Conservation (phyloP, 371 early-diverging fungal species). For the Mortierella sp. region DNA sequence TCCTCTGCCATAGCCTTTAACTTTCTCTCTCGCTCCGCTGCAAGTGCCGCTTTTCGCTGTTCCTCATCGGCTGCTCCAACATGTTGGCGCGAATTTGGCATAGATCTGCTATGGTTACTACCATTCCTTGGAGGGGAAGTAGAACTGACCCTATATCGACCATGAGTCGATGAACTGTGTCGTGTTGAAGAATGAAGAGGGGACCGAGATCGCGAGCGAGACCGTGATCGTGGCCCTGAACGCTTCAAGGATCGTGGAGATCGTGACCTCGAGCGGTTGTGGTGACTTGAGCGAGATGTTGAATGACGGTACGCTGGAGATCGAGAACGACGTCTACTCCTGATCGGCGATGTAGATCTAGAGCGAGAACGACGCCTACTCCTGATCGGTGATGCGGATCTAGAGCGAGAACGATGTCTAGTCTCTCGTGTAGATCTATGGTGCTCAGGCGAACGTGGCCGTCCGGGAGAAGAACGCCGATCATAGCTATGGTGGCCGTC, state of each 20-base stretch:
- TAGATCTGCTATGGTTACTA: not conserved
- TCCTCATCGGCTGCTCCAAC: conserved; percentile 15
- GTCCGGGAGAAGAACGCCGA: conserved; percentile 9
- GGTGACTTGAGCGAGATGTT: conserved; percentile 2
- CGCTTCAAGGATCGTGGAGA: conserved; percentile 7
- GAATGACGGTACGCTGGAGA: conserved; percentile 23
- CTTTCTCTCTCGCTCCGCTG: conserved; percentile 39
- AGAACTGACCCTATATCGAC: not conserved
- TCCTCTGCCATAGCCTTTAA: conserved; percentile 43
- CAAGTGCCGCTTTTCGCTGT: conserved; percentile 19
- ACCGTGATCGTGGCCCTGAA: conserved; percentile 6
- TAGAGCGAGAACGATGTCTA: conserved; percentile 18
- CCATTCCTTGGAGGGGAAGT: conserved; percentile 5
- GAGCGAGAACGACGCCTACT: conserved; percentile 25
- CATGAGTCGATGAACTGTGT: conserved; percentile 14
- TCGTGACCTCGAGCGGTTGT: conserved; percentile 24
- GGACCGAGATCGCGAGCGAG: conserved; percentile 19
- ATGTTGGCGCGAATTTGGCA: not conserved
- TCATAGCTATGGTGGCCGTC: not conserved
- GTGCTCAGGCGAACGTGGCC: conserved; percentile 18
- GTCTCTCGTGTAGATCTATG: conserved; percentile 6
- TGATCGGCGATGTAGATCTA: conserved; percentile 19
- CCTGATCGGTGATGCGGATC: conserved; percentile 17
- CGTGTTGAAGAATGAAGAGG: conserved; percentile 14
- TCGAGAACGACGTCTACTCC: conserved; percentile 30